Percentiles rank a stretch among this genome's conserved stretches.
Evolutionary conservation across 2,329 filamentous ascomycete genomes (phyloP).

Genomic region (Rutstroemia sydowiana): DNA sequence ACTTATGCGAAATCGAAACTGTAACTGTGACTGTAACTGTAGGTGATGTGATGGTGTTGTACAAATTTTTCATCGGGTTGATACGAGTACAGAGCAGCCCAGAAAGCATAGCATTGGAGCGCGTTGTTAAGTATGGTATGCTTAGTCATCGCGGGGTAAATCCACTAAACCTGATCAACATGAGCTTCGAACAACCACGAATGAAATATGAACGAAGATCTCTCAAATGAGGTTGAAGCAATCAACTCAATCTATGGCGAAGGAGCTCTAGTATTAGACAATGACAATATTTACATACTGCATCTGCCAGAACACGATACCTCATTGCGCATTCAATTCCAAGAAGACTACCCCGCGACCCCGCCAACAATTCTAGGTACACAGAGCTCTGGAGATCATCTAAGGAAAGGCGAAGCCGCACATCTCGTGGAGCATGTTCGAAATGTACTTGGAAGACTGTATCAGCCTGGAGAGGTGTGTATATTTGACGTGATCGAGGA

Average conservation of each 20-base stretch:
- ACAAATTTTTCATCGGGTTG: too few relatives aligned
- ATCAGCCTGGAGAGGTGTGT: constrained; percentile 68
- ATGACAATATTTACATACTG: constrained; percentile 48
- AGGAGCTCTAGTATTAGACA: constrained; percentile 43
- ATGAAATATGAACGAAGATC: constrained; percentile 30
- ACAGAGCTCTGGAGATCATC: constrained; percentile 64
- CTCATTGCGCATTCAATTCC: constrained; percentile 61
- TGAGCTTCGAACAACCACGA: background rate
- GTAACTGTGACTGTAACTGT: too few relatives aligned
- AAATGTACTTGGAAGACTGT: constrained; percentile 59
- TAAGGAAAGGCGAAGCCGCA: constrained; percentile 64
- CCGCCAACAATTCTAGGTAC: constrained; percentile 70
- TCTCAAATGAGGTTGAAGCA: constrained; percentile 68
- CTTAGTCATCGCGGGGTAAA: background rate
- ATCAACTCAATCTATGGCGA: constrained; percentile 80
- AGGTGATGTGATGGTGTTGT: too few relatives aligned
- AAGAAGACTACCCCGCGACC: constrained; percentile 63
- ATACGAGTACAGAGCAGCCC: too few relatives aligned
- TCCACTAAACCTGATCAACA: background rate
- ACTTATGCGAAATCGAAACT: too few relatives aligned
- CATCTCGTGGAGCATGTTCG: constrained; percentile 63
- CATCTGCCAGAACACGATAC: constrained; percentile 52
- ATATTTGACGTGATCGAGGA: constrained; percentile 88
- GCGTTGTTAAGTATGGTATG: background rate
- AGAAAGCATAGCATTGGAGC: too few relatives aligned